phyloP scores from a whole-genome alignment of 75 land plant species.

The Azolla pinnata region DNA sequence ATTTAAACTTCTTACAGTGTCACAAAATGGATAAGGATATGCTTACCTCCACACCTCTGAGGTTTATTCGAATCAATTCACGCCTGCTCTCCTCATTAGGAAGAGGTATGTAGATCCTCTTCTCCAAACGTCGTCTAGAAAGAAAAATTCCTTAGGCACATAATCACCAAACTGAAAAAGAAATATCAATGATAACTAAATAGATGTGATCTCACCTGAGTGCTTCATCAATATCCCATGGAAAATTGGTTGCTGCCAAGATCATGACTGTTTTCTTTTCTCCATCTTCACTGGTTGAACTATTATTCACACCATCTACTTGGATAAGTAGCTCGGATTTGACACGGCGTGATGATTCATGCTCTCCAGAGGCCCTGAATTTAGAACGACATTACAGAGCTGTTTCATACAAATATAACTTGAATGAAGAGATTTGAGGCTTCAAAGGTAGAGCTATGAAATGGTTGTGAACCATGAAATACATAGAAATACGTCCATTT shows the following conservation, averaged over 20 bases:
- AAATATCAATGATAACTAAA: not conserved
- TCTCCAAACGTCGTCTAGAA: constrained; percentile 28
- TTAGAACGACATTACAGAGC: not conserved
- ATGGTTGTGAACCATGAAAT: no score
- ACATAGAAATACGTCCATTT: no score
- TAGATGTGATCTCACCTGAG: constrained; percentile 4
- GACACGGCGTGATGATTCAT: constrained; percentile 21
- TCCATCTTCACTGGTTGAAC: constrained; percentile 12
- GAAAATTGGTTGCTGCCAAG: constrained; percentile 21
- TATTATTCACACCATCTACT: constrained; percentile 21
- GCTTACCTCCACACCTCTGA: constrained; percentile 29
- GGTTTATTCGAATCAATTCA: constrained; percentile 31
- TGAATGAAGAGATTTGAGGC: no score
- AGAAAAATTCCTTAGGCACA: not conserved
- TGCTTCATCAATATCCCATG: constrained; percentile 23
- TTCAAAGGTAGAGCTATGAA: no score
- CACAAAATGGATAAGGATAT: not conserved
- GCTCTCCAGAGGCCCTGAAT: constrained; percentile 21
- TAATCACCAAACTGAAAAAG: not conserved
- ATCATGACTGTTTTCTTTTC: constrained; percentile 21
- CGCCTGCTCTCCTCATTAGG: constrained; percentile 30
- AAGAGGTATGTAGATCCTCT: constrained; percentile 31
- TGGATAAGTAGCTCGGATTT: constrained; percentile 21
- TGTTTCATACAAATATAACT: not conserved
- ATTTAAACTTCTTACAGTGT: no score